Percentiles rank a stretch among this genome's conserved stretches.
These are phyloP conservation scores for Podospora australis DNA, from an alignment of 495 filamentous ascomycete genomes.

Conservation along the genomic window DNA sequence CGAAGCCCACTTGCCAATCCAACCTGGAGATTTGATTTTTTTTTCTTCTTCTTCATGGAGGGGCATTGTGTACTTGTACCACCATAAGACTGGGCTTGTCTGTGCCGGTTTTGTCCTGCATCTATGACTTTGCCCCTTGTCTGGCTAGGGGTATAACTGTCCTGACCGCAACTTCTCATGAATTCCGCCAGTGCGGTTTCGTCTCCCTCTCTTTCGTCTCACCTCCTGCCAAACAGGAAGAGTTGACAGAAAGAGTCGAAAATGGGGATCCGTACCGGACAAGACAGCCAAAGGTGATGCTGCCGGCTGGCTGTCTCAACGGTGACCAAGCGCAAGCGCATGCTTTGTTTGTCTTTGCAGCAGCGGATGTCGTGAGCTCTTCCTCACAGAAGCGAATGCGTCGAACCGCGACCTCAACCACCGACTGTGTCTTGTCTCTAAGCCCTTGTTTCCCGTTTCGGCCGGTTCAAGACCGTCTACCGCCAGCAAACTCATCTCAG, in stretches of 20 bases:
- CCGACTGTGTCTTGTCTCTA: conserved; percentile 10
- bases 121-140: neutral
- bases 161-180: conserved; percentile 5
- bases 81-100: conserved; percentile 16
- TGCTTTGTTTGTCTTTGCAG: neutral
- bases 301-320: conserved; percentile 2
- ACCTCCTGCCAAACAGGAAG: neutral
- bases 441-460: conserved; percentile 11
- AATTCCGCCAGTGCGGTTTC: neutral
- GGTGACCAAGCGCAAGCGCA: conserved; percentile 7
- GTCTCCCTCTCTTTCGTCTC: neutral
- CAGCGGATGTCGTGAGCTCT: conserved; percentile 2
- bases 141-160: conserved; percentile 5
- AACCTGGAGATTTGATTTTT: too few relatives aligned
- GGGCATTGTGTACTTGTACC: conserved; percentile 14
- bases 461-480: conserved; percentile 1
- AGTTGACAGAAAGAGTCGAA: neutral
- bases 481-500: neutral
- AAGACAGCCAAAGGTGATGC: conserved; percentile 5
- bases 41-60: neutral
- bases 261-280: neutral
- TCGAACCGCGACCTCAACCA: conserved; percentile 9
- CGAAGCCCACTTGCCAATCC: too few relatives aligned
- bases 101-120: neutral
- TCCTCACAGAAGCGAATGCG: conserved; percentile 18